Evolutionary conservation across 306 rosid species (phyloP).

Genomic region (Mucuna pruriens): DNA sequence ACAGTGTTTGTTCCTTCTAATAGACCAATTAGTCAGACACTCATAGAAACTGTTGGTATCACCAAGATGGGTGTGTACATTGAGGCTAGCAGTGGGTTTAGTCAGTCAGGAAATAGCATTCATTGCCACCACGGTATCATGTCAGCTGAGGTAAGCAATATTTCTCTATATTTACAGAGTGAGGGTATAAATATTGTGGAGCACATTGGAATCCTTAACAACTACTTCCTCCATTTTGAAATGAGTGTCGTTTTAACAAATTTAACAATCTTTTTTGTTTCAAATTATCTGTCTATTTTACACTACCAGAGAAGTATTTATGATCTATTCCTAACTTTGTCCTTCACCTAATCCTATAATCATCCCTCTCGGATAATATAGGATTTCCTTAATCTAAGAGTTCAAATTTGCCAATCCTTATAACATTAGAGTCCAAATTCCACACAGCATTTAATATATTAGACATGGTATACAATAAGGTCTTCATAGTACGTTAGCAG

Average conservation of each 20-base stretch:
- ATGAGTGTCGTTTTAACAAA: neutral
- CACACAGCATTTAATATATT: neutral
- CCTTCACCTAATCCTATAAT: neutral
- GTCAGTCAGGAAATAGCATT: slow-evolving; percentile 83
- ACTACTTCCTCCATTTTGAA: neutral
- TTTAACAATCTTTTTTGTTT: neutral
- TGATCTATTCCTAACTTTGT: neutral
- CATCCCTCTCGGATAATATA: neutral
- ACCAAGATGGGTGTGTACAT: slow-evolving; percentile 83
- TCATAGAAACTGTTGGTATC: slow-evolving; percentile 89
- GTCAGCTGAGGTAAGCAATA: slow-evolving; percentile 86
- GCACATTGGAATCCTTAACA: neutral
- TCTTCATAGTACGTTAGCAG: neutral
- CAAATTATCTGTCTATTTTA: neutral
- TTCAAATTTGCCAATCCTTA: neutral
- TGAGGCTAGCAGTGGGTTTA: slow-evolving; percentile 89
- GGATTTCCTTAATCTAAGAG: neutral
- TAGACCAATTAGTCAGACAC: slow-evolving; percentile 59
- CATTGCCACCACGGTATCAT: slow-evolving; percentile 90
- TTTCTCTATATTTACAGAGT: slow-evolving; percentile 21
- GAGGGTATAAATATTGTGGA: neutral
- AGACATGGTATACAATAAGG: neutral
- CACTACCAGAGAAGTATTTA: neutral
- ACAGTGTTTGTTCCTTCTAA: slow-evolving; percentile 73
- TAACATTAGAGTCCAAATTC: neutral